Conservation (phyloP, 495 filamentous ascomycete genomes). For the Echria macrotheca region DNA sequence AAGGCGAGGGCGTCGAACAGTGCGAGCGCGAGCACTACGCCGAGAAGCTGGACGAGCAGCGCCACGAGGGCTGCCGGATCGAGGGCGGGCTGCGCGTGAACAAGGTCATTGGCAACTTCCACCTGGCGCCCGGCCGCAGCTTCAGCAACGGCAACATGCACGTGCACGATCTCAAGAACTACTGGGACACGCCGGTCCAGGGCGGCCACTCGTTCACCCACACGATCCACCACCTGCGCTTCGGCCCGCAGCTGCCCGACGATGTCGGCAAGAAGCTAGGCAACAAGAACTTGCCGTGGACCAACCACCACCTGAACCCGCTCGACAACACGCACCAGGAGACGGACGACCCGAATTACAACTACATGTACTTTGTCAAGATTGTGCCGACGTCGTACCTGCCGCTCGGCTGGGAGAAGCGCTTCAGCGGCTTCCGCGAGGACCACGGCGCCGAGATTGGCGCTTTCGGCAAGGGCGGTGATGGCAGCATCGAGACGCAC, state of each 20-base stretch:
- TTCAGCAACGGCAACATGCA: slow-evolving; percentile 95
- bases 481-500: slow-evolving; percentile 90
- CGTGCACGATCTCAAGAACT: slow-evolving; percentile 94
- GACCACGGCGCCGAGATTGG: slow-evolving; percentile 53
- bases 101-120: slow-evolving; percentile 98
- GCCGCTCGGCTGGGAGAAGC: slow-evolving; percentile 69
- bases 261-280: slow-evolving; percentile 58
- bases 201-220: slow-evolving; percentile 81
- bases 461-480: slow-evolving; percentile 51
- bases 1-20: slow-evolving; percentile 89
- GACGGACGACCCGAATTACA: slow-evolving; percentile 77
- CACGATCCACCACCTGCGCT: slow-evolving; percentile 81
- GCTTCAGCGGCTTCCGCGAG: slow-evolving; percentile 24
- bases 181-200: slow-evolving; percentile 61
- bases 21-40: slow-evolving; percentile 91
- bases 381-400: slow-evolving; percentile 94
- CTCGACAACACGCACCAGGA: slow-evolving; percentile 76
- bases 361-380: slow-evolving; percentile 99
- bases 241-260: slow-evolving; percentile 86
- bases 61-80: slow-evolving; percentile 88
- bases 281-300: slow-evolving; percentile 58
- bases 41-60: slow-evolving; percentile 78
- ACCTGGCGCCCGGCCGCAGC: slow-evolving; percentile 90
- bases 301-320: slow-evolving; percentile 86
- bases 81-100: slow-evolving; percentile 91